phyloP scores from a whole-genome alignment of 371 early-diverging fungal species.

The Lichtheimia corymbifera region DNA sequence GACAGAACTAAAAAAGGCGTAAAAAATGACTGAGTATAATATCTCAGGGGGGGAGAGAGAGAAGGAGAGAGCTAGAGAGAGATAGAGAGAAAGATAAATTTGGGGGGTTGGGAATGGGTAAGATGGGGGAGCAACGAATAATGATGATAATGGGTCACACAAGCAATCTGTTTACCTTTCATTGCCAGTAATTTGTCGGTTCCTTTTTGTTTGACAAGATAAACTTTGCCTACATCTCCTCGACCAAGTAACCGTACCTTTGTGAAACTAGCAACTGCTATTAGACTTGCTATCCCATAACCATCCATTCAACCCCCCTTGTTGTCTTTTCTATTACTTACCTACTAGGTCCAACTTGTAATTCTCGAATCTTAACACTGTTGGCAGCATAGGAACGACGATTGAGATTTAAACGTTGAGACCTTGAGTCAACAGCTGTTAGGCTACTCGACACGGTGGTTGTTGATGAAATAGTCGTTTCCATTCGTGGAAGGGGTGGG shows the following conservation, averaged over 20 bases:
- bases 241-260: conserved; percentile 89
- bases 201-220: conserved; percentile 87
- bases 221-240: conserved; percentile 96
- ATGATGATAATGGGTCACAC: background rate
- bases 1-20: conserved; percentile 62
- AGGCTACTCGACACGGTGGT: conserved; percentile 8
- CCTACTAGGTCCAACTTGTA: conserved; percentile 82
- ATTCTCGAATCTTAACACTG: conserved; percentile 76
- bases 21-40: conserved; percentile 6
- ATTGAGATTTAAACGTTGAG: conserved; percentile 2
- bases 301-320: too few relatives aligned
- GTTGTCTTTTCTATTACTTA: conserved; percentile 18
- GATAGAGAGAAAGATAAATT: background rate
- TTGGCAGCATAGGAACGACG: conserved; percentile 79
- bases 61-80: background rate
- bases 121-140: background rate
- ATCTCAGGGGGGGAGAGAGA: background rate
- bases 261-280: conserved; percentile 55
- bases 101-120: background rate
- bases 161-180: conserved; percentile 64
- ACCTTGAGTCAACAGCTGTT: conserved; percentile 10
- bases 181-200: conserved; percentile 84
- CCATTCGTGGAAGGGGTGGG: conserved; percentile 6
- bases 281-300: too few relatives aligned
- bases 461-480: conserved; percentile 11